These are phyloP conservation scores for Fusarium sp. DNA, from an alignment of 2,329 filamentous ascomycete genomes.

Conservation along the genomic window DNA sequence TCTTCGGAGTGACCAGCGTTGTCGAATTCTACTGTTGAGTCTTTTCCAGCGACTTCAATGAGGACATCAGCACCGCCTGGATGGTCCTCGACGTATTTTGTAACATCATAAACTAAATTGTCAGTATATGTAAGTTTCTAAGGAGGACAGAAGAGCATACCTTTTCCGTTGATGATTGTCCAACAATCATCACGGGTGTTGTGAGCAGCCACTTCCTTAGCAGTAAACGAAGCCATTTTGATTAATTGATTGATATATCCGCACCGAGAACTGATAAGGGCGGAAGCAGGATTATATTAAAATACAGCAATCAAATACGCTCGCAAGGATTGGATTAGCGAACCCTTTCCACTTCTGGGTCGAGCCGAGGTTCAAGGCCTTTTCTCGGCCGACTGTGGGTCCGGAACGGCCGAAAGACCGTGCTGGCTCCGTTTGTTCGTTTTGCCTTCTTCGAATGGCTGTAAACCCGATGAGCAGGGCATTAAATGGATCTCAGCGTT, in stretches of 20 bases:
- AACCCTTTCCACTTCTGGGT: slow-evolving; percentile 7
- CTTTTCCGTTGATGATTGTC: slow-evolving; percentile 69
- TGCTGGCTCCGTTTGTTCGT: slow-evolving; percentile 17
- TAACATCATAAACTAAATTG: slow-evolving; percentile 68
- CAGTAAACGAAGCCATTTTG: slow-evolving; percentile 44
- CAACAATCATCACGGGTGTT: slow-evolving; percentile 63
- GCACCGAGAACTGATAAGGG: slow-evolving; percentile 1
- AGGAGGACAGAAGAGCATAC: slow-evolving; percentile 52
- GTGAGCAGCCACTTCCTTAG: slow-evolving; percentile 63
- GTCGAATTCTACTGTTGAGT: slow-evolving; percentile 84
- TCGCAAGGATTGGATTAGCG: slow-evolving; percentile 13
- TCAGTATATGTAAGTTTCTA: no score
- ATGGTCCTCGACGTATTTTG: slow-evolving; percentile 70
- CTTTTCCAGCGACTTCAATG: slow-evolving; percentile 81
- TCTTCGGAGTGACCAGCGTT: slow-evolving; percentile 85
- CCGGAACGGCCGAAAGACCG: slow-evolving; percentile 34
- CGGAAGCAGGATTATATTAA: slow-evolving; percentile 18
- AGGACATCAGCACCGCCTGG: slow-evolving; percentile 83
- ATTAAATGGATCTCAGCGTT: slow-evolving; percentile 9
- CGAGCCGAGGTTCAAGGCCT: slow-evolving; percentile 35
- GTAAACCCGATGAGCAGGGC: slow-evolving; percentile 15
- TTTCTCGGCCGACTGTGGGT: slow-evolving; percentile 45
- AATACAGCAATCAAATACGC: slow-evolving; percentile 24
- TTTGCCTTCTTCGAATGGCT: slow-evolving; percentile 5
- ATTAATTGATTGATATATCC: neutral